These are phyloP conservation scores for Kluyveromyces wickerhamii DNA, from an alignment of 805 yeast species.

Conservation along the genomic window DNA sequence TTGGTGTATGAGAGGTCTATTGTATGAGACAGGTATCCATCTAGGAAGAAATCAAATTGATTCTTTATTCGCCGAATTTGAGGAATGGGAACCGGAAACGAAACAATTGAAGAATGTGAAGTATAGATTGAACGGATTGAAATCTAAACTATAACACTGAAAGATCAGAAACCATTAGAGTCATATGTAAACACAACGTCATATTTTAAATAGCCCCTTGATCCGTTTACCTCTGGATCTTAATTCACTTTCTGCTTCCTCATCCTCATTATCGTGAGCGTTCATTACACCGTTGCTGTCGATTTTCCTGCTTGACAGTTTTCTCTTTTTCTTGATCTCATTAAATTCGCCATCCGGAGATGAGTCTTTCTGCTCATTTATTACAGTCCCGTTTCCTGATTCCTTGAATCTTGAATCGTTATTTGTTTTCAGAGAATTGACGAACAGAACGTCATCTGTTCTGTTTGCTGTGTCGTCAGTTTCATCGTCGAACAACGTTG, in stretches of 20 bases:
- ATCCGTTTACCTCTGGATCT: background rate
- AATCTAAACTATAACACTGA: slow-evolving; percentile 17
- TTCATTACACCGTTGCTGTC: slow-evolving; percentile 15
- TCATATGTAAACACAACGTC: background rate
- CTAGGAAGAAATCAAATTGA: slow-evolving; percentile 51
- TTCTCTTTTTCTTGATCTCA: slow-evolving; percentile 9
- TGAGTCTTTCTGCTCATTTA: background rate
- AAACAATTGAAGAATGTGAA: slow-evolving; percentile 78
- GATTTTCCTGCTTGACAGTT: slow-evolving; percentile 15
- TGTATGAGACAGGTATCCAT: slow-evolving; percentile 53
- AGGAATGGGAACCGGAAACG: slow-evolving; percentile 79
- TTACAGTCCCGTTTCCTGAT: slow-evolving; percentile 8
- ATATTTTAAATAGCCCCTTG: slow-evolving; percentile 3
- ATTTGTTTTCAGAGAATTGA: slow-evolving; percentile 14
- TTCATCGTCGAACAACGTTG: slow-evolving; percentile 15
- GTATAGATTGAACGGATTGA: slow-evolving; percentile 58
- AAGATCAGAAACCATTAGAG: background rate
- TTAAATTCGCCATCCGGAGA: slow-evolving; percentile 11
- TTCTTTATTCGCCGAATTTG: slow-evolving; percentile 61
- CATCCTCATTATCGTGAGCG: slow-evolving; percentile 14
- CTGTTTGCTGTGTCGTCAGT: slow-evolving; percentile 13
- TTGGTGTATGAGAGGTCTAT: slow-evolving; percentile 83
- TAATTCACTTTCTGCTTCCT: background rate
- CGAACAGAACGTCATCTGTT: slow-evolving; percentile 13
- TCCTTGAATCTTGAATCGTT: slow-evolving; percentile 5